These are phyloP conservation scores for Dysphania ambrosioides DNA, from an alignment of 148 eudicot species.

Conservation along the genomic window DNA sequence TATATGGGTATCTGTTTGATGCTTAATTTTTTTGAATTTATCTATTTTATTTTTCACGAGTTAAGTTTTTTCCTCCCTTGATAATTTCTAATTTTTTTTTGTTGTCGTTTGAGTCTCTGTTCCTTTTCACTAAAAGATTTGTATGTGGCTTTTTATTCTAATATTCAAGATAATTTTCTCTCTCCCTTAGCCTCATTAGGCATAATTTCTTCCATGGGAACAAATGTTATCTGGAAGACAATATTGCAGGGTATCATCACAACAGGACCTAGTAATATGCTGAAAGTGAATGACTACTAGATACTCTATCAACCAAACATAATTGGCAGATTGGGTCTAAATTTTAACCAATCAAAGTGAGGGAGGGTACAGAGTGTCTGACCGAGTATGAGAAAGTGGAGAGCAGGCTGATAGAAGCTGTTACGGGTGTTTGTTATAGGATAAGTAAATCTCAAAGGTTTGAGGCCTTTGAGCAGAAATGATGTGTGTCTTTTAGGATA, in stretches of 20 bases:
- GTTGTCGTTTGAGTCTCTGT: not conserved
- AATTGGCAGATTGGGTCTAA: not conserved
- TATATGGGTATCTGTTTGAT: conserved; percentile 63
- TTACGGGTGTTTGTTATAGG: no score
- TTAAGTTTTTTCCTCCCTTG: not conserved
- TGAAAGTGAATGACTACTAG: not conserved
- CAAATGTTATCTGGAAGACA: not conserved
- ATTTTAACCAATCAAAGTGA: not conserved
- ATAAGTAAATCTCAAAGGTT: no score
- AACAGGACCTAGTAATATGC: not conserved
- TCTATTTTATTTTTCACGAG: not conserved
- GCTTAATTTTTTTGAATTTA: not conserved
- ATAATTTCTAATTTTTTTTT: no score
- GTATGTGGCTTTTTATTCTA: no score
- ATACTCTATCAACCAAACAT: not conserved
- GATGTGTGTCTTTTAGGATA: no score
- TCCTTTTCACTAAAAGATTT: not conserved
- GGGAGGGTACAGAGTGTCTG: no score
- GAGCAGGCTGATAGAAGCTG: no score
- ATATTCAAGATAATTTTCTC: no score
- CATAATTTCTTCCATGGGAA: not conserved
- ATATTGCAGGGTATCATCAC: not conserved
- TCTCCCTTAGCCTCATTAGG: no score
- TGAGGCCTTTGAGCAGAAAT: no score
- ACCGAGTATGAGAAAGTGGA: no score